phyloP scores from a whole-genome alignment of 108 stramenopile species.

The Skeletonema costatum region DNA sequence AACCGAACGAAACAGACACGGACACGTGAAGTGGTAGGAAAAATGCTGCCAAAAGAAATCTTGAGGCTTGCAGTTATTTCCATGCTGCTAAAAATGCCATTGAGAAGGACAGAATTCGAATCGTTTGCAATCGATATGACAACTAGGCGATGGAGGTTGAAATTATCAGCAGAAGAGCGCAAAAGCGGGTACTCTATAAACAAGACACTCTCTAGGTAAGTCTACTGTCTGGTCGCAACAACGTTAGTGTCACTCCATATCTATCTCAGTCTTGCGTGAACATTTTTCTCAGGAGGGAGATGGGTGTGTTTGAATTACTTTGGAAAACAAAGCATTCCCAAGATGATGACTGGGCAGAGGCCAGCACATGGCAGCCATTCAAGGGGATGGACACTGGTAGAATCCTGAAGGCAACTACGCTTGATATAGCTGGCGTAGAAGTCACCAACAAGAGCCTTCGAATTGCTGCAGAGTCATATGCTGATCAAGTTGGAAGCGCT shows the following conservation, averaged over 20 bases:
- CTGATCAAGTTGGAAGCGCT: background rate
- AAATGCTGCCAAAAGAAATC: background rate
- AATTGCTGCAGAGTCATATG: background rate
- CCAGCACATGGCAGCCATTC: background rate
- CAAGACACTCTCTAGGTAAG: background rate
- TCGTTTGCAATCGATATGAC: background rate
- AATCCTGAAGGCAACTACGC: background rate
- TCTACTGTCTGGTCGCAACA: background rate
- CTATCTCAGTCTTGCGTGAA: background rate
- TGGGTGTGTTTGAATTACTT: background rate
- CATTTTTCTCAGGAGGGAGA: background rate
- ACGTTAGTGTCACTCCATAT: background rate
- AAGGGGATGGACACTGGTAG: background rate
- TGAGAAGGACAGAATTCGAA: background rate
- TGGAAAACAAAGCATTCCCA: background rate
- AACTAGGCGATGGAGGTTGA: background rate
- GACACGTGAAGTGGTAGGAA: too few species aligned
- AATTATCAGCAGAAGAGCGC: background rate
- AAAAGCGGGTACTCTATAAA: background rate
- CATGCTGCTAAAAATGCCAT: background rate
- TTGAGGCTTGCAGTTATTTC: background rate
- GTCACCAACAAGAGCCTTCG: background rate
- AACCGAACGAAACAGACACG: too few species aligned
- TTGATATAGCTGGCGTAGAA: background rate
- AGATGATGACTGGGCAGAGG: background rate